A percentile compares a stretch with the other conserved stretches of the same genome.
Evolutionary conservation across 805 yeast species (phyloP).

Genomic region (Lipomyces orientalis): DNA sequence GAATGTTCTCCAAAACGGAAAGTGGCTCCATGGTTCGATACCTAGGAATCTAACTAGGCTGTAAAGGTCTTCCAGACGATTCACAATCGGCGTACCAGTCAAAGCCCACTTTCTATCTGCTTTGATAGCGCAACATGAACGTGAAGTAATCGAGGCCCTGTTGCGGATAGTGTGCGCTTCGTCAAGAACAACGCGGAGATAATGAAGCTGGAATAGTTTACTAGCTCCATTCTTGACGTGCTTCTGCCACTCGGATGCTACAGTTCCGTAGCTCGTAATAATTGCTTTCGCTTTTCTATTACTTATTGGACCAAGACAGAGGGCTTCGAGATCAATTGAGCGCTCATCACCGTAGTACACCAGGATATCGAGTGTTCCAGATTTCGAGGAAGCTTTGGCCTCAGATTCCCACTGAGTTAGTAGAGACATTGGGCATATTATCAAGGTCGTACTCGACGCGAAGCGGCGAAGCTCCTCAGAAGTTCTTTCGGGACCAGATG

Average conservation of each 20-base stretch:
- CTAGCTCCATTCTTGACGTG: constrained; percentile 38
- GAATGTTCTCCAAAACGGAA: constrained; percentile 85
- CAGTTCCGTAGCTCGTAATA: constrained; percentile 86
- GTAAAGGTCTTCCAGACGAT: constrained; percentile 83
- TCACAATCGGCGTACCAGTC: constrained; percentile 93
- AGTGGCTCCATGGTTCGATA: constrained; percentile 89
- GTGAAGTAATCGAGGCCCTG: constrained; percentile 76
- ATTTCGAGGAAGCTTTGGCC: constrained; percentile 57
- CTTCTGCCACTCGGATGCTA: constrained; percentile 74
- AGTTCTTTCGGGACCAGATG: neutral
- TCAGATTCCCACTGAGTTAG: constrained; percentile 92
- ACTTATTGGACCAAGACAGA: constrained; percentile 48
- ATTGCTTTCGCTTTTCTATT: constrained; percentile 59
- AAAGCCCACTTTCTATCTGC: constrained; percentile 79
- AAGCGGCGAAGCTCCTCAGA: neutral
- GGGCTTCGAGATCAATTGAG: constrained; percentile 53
- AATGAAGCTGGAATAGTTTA: constrained; percentile 75
- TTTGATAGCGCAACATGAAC: constrained; percentile 69
- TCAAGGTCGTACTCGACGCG: constrained; percentile 61
- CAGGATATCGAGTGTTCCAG: constrained; percentile 42
- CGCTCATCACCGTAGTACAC: constrained; percentile 78
- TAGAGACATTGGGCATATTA: constrained; percentile 89
- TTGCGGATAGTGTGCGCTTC: constrained; percentile 92
- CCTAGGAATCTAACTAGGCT: constrained; percentile 74
- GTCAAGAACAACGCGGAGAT: constrained; percentile 78